A percentile compares a stretch with the other conserved stretches of the same genome.
These are phyloP conservation scores for Alisma plantagoaquatica DNA, from an alignment of 106 monocot genomes.

Conservation along the genomic window DNA sequence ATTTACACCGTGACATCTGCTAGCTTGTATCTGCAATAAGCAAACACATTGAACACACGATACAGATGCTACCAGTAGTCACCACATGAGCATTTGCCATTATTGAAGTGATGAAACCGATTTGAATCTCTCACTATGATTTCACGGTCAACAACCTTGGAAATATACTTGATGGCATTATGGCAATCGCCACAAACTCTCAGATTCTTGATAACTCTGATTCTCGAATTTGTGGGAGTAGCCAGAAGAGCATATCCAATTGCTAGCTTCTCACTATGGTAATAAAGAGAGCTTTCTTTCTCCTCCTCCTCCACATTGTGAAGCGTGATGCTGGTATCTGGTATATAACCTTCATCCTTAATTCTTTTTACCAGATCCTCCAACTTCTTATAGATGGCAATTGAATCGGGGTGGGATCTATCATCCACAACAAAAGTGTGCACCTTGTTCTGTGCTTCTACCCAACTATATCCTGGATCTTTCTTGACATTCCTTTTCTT, in stretches of 20 bases:
- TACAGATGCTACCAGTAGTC: slow-evolving; percentile 81
- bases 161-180: slow-evolving; percentile 59
- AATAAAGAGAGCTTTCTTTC: slow-evolving; percentile 35
- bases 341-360: slow-evolving; percentile 50
- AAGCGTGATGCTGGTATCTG: slow-evolving; percentile 36
- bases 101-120: slow-evolving; percentile 45
- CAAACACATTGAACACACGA: too few species aligned
- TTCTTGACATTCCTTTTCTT: slow-evolving; percentile 45
- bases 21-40: too few species aligned
- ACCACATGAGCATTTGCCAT: slow-evolving; percentile 39
- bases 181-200: slow-evolving; percentile 56
- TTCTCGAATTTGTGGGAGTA: slow-evolving; percentile 12
- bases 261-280: slow-evolving; percentile 56
- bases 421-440: slow-evolving; percentile 50
- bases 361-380: slow-evolving; percentile 45
- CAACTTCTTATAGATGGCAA: slow-evolving; percentile 29
- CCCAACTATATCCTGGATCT: slow-evolving; percentile 60
- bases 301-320: slow-evolving; percentile 56
- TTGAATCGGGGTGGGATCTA: slow-evolving; percentile 32
- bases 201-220: slow-evolving; percentile 39
- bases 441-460: slow-evolving; percentile 31
- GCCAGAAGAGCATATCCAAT: slow-evolving; percentile 52
- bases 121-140: slow-evolving; percentile 44
- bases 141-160: slow-evolving; percentile 31
- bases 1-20: too few species aligned